A percentile compares a stretch with the other conserved stretches of the same genome.
phyloP scores from a whole-genome alignment of 2,329 filamentous ascomycete genomes.

The Mollisiaceae sp. region DNA sequence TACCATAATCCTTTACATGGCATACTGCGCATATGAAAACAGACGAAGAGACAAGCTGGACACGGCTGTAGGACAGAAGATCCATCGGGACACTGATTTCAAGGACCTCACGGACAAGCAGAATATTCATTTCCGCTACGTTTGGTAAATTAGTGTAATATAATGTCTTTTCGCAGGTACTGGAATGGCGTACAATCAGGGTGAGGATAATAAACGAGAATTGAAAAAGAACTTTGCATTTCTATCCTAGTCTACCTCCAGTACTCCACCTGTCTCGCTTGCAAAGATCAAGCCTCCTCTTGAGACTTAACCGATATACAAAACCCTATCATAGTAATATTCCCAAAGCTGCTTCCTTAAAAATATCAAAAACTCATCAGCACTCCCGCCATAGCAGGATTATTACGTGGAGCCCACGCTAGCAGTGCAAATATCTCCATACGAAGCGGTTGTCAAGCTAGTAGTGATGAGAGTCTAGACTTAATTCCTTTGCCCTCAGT shows the following conservation, averaged over 20 bases:
- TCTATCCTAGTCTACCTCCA: background rate
- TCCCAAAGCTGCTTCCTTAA: background rate
- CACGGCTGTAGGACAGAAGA: slow-evolving; percentile 13
- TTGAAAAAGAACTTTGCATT: background rate
- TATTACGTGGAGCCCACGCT: slow-evolving; percentile 25
- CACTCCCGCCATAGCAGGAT: background rate
- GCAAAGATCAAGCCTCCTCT: background rate
- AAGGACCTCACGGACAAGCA: slow-evolving; percentile 35
- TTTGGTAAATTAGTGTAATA: slow-evolving; percentile 17
- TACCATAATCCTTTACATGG: slow-evolving; percentile 38
- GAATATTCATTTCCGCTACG: slow-evolving; percentile 35
- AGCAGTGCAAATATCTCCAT: background rate
- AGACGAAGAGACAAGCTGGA: slow-evolving; percentile 35
- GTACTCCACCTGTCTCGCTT: background rate
- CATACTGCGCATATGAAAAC: slow-evolving; percentile 45
- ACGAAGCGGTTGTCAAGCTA: slow-evolving; percentile 1
- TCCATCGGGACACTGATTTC: slow-evolving; percentile 27
- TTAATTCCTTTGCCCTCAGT: background rate
- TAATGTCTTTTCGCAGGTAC: background rate
- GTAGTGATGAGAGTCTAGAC: background rate
- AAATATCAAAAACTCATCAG: background rate
- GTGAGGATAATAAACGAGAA: background rate
- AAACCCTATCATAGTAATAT: background rate
- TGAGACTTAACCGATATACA: background rate
- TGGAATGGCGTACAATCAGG: background rate